phyloP scores from a whole-genome alignment of 2,329 filamentous ascomycete genomes.

The Cercospora zeina region DNA sequence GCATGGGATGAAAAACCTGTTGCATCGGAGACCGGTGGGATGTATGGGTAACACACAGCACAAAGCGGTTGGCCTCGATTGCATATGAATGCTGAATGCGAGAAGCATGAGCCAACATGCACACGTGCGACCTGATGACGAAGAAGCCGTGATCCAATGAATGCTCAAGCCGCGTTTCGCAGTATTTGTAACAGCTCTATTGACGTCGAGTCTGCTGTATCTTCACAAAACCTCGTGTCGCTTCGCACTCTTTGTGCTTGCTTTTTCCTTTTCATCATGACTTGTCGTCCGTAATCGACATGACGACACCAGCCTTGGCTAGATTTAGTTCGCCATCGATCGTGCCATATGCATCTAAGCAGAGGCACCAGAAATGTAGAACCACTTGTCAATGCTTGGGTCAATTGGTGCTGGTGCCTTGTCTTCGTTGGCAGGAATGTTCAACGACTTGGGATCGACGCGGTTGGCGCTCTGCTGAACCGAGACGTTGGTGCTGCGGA shows the following conservation, averaged over 20 bases:
- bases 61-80: neutral
- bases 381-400: constrained; percentile 99
- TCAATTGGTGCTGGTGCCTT: constrained; percentile 86
- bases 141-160: neutral
- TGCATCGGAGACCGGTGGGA: neutral
- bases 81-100: neutral
- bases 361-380: constrained; percentile 96
- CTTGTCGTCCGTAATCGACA: neutral
- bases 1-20: neutral
- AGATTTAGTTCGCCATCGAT: neutral
- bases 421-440: constrained; percentile 77
- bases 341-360: constrained; percentile 37
- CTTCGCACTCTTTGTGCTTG: neutral
- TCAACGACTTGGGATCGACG: constrained; percentile 67
- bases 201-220: constrained; percentile 8
- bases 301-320: neutral
- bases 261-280: neutral
- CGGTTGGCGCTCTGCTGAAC: constrained; percentile 73
- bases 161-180: neutral
- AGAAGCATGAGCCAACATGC: neutral
- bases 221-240: neutral
- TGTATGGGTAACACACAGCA: neutral
- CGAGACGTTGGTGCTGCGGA: constrained; percentile 71
- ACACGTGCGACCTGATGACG: neutral
- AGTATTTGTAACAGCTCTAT: constrained; percentile 3